Evolutionary conservation across 345 rosid species (phyloP).

Genomic region (Eutrema japonicum): DNA sequence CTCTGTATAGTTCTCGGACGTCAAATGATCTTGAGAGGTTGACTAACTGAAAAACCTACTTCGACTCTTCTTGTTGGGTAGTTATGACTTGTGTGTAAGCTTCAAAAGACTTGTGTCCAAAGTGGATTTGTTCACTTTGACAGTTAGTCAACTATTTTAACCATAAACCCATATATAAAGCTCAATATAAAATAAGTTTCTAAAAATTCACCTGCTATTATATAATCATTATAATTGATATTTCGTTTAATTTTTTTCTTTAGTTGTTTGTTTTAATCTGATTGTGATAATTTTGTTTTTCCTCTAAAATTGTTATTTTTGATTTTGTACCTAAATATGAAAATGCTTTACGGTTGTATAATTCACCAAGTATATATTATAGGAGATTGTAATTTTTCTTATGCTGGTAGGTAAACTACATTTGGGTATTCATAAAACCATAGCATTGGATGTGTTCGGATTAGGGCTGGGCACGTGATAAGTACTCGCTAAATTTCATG

Average conservation of each 20-base stretch:
- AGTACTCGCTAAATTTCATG: too few species aligned
- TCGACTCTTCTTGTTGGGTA: conserved; percentile 38
- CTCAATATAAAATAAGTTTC: neutral
- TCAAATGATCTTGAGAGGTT: conserved; percentile 42
- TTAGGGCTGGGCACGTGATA: too few species aligned
- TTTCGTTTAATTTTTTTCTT: neutral
- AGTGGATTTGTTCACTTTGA: conserved; percentile 40
- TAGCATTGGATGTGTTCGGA: conserved; percentile 20
- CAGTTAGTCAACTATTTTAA: conserved; percentile 43
- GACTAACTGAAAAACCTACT: conserved; percentile 47
- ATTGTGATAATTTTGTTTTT: neutral
- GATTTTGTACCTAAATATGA: neutral
- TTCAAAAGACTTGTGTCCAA: conserved; percentile 45
- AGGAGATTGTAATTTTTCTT: neutral
- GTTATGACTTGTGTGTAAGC: conserved; percentile 45
- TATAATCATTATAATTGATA: neutral
- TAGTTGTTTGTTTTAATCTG: neutral
- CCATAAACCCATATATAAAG: conserved; percentile 12
- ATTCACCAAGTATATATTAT: neutral
- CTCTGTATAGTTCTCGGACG: conserved; percentile 30
- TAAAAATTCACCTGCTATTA: neutral
- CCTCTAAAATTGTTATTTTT: neutral
- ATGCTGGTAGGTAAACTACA: conserved; percentile 39
- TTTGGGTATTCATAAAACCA: conserved; percentile 24
- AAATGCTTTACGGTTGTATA: neutral